Evolutionary conservation across 164 flowering plant genomes (phyloP).

Genomic region (Magnolia kwangsiensis): DNA sequence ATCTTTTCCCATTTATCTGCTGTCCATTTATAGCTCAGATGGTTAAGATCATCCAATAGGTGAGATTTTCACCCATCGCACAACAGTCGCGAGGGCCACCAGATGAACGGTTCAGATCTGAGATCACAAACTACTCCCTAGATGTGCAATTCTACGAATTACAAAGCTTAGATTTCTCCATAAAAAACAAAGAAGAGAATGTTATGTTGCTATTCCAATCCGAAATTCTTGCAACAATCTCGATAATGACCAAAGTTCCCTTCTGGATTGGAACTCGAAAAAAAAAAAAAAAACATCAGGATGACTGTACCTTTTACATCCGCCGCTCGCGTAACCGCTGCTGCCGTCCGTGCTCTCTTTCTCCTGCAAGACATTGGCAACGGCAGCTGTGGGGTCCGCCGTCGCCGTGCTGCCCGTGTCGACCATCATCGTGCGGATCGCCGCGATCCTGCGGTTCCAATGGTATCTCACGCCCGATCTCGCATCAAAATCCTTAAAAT

Average conservation of each 20-base stretch:
- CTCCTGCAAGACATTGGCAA: conserved; percentile 34
- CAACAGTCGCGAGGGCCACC: background rate
- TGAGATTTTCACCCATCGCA: background rate
- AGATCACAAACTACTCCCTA: background rate
- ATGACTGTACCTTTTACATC: conserved; percentile 67
- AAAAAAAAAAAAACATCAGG: no score
- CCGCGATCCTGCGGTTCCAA: conserved; percentile 25
- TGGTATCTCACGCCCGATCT: conserved; percentile 12
- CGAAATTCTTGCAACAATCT: no score
- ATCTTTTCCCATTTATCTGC: background rate
- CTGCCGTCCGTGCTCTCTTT: conserved; percentile 46
- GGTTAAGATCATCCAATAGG: background rate
- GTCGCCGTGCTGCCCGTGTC: conserved; percentile 28
- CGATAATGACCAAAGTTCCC: background rate
- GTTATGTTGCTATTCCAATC: no score
- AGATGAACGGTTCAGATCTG: background rate
- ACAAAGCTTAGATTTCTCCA: background rate
- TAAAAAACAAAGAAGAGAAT: no score
- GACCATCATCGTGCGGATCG: conserved; percentile 59
- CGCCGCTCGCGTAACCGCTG: conserved; percentile 69
- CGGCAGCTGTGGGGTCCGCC: conserved; percentile 25
- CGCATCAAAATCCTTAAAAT: conserved; percentile 28
- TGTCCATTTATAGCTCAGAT: background rate
- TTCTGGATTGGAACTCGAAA: background rate
- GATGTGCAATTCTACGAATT: background rate